Evolutionary conservation across 106 monocot genomes (phyloP).

Genomic region (Platanthera guangdongensis): DNA sequence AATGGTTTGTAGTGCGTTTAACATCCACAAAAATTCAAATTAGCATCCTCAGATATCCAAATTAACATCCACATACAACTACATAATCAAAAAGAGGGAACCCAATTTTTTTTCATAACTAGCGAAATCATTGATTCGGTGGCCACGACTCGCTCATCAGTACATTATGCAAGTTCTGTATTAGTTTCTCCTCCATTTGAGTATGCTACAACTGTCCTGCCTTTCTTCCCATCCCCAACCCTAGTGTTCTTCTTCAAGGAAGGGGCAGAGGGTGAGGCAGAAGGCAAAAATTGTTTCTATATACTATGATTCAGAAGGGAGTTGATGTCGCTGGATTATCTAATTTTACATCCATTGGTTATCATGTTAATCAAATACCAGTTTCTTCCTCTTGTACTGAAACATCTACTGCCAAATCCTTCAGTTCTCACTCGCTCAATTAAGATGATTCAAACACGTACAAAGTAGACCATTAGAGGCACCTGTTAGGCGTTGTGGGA

Average conservation of each 20-base stretch:
- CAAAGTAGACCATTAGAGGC: too few species aligned
- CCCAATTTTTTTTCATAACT: too few species aligned
- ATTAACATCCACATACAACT: too few species aligned
- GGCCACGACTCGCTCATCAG: neutral
- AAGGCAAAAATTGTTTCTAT: slow-evolving; percentile 28
- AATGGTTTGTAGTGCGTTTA: too few species aligned
- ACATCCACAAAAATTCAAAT: too few species aligned
- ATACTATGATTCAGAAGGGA: slow-evolving; percentile 11
- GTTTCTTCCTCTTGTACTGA: slow-evolving; percentile 22
- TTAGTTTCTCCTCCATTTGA: slow-evolving; percentile 15
- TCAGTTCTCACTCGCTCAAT: slow-evolving; percentile 2
- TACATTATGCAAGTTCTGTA: slow-evolving; percentile 12
- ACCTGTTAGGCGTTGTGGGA: too few species aligned
- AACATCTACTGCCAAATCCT: neutral
- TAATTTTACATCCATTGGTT: neutral
- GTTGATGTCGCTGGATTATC: slow-evolving; percentile 5
- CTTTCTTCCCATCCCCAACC: slow-evolving; percentile 6
- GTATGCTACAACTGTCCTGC: slow-evolving; percentile 9
- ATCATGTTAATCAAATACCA: slow-evolving; percentile 10
- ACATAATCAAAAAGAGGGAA: too few species aligned
- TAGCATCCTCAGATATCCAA: too few species aligned
- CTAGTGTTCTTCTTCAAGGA: slow-evolving; percentile 8
- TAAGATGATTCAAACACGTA: too few species aligned
- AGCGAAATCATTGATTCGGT: too few species aligned
- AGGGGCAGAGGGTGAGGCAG: slow-evolving; percentile 44